Base-by-base conservation (phyloP, 768 basidiomycete genomes). In the Tricholoma terreum region DNA sequence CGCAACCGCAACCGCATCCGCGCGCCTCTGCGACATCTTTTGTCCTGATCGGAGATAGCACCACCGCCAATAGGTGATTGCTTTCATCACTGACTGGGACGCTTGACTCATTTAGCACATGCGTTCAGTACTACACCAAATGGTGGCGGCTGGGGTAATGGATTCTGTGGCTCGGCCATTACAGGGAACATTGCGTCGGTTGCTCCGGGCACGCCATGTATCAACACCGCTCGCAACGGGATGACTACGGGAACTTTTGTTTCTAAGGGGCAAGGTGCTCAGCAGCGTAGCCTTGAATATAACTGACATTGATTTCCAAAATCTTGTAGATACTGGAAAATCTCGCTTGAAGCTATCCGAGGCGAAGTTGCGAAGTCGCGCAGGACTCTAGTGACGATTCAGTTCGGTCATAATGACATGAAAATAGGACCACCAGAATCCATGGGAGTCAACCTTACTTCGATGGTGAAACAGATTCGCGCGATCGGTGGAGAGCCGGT, bases 371-470 rank as follows among this genome's bases (percentile, higher is more conserved):
- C 70, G 12, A 73, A 72, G 57, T 73, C 69, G 19, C 64, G 71
- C 19, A 61, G 71, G 21, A 76, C 74, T 1, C 59, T 72, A 15
- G 73, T 74, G 12, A 79, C 75, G 0, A 68, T 79, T 19, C 76
- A 77, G 51, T 79, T 79, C 46, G 77, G 77, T 0, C 76, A 78
- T 58, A 78, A 75, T 45, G 73, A 74, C 55, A 69, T 69, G 65
- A 74, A 75, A 57, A 75, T 79, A 46, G 76, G 74, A 0, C 70
- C 75, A 40, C 75, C 77, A 4, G 76, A 73, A 56, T 76, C 74
- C 0, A 78, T 78, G 77, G 75, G 75, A 7, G 71, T 69, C 1
- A 77, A 79, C 54, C 48, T 77, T 38, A 77, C 77, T 14, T 61
- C 61, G 7, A 77, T 76, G 75, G 71, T 75, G 6, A 52, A 72